Evolutionary conservation across 1,284 basidiomycete genomes (phyloP).

Genomic region (Papiliotrema fonsecae): DNA sequence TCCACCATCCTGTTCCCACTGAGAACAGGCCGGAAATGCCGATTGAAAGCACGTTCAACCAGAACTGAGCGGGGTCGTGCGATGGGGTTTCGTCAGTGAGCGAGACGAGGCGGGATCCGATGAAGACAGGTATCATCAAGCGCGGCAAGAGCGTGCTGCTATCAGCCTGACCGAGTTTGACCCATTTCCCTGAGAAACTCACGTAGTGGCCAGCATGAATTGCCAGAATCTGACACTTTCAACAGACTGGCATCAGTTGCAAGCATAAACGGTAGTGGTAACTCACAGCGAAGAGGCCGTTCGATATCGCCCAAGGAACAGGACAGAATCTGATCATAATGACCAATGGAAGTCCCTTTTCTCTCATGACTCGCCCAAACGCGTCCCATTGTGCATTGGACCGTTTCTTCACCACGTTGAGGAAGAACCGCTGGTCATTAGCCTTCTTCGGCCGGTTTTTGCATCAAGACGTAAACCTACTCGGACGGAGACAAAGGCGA

Average conservation of each 20-base stretch:
- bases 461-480: slow-evolving; percentile 17
- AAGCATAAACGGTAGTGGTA: background rate
- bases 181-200: slow-evolving; percentile 3
- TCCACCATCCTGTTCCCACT: slow-evolving; percentile 36
- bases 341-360: slow-evolving; percentile 42
- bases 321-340: slow-evolving; percentile 49
- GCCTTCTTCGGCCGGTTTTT: background rate
- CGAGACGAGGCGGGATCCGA: slow-evolving; percentile 43
- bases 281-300: slow-evolving; percentile 47
- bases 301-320: slow-evolving; percentile 45
- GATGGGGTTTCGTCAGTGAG: slow-evolving; percentile 26
- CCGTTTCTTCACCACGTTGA: slow-evolving; percentile 31
- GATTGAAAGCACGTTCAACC: slow-evolving; percentile 45
- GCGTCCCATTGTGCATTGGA: slow-evolving; percentile 45
- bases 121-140: slow-evolving; percentile 44
- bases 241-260: slow-evolving; percentile 30
- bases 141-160: slow-evolving; percentile 34
- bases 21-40: slow-evolving; percentile 29
- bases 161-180: background rate
- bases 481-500: slow-evolving; percentile 43
- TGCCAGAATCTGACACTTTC: slow-evolving; percentile 43
- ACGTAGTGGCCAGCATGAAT: slow-evolving; percentile 45
- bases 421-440: slow-evolving; percentile 41
- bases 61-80: slow-evolving; percentile 37
- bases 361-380: slow-evolving; percentile 45